Conservation (phyloP, 2,329 filamentous ascomycete genomes). For the Alternaria sp. region DNA sequence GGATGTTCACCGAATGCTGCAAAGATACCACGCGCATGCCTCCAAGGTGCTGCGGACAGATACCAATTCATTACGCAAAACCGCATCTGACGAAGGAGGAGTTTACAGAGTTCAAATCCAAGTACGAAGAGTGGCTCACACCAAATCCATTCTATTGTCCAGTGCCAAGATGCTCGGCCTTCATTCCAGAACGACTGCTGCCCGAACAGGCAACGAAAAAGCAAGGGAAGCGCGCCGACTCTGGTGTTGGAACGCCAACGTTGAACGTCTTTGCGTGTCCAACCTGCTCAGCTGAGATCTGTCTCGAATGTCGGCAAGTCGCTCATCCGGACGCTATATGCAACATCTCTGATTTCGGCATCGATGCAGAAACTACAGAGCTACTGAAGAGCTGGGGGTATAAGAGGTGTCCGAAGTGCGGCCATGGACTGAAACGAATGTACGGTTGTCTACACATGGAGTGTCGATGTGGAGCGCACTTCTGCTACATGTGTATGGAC, state of each 20-base stretch:
- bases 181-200: conserved; percentile 48
- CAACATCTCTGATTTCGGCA: conserved; percentile 36
- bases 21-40: conserved; percentile 52
- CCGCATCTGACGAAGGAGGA: conserved; percentile 47
- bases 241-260: conserved; percentile 32
- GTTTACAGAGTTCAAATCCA: conserved; percentile 46
- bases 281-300: conserved; percentile 52
- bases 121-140: conserved; percentile 58
- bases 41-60: conserved; percentile 53
- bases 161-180: conserved; percentile 55
- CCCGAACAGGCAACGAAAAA: conserved; percentile 7
- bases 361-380: conserved; percentile 45
- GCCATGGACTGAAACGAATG: conserved; percentile 56
- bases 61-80: conserved; percentile 52
- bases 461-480: conserved; percentile 58
- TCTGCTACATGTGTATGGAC: conserved; percentile 55
- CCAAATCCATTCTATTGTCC: conserved; percentile 58
- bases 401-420: conserved; percentile 59
- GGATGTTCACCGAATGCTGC: conserved; percentile 52
- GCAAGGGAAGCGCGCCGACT: conserved; percentile 33
- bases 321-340: conserved; percentile 50
- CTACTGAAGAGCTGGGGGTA: conserved; percentile 54
- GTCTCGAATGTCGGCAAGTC: conserved; percentile 52
- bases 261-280: conserved; percentile 50
- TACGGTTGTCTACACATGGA: conserved; percentile 57